Evolutionary conservation across 352 stramenopile species (phyloP).

Genomic region (Phytophthora pluvialis): DNA sequence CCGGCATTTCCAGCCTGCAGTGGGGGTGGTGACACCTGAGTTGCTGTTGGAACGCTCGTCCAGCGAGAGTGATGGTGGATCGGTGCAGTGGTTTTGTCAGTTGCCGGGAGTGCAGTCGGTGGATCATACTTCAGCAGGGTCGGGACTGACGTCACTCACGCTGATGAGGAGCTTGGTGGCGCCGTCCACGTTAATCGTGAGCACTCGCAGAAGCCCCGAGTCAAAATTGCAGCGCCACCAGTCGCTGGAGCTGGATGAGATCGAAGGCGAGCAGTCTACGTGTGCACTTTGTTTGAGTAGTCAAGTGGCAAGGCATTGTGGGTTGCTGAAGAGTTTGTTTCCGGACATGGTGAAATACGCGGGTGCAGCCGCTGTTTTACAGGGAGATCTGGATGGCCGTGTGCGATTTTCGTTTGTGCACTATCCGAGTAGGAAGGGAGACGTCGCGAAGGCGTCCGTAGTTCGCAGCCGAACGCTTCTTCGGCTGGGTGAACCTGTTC

Average conservation of each 20-base stretch:
- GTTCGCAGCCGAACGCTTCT: conserved; percentile 28
- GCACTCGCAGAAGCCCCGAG: neutral
- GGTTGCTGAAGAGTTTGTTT: conserved; percentile 42
- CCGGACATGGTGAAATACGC: conserved; percentile 1
- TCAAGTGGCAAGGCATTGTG: conserved; percentile 8
- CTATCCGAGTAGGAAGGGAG: conserved; percentile 8
- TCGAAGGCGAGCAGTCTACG: conserved; percentile 77
- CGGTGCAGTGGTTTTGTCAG: conserved; percentile 30
- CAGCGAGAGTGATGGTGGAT: neutral
- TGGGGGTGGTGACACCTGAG: conserved; percentile 6
- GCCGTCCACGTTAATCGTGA: conserved; percentile 56
- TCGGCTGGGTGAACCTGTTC: conserved; percentile 38
- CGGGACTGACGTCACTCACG: conserved; percentile 22
- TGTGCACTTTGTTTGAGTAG: conserved; percentile 36
- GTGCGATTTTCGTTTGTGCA: conserved; percentile 47
- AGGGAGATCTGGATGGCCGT: conserved; percentile 63
- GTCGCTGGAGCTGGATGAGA: conserved; percentile 46
- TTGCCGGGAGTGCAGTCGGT: conserved; percentile 53
- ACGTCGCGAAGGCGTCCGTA: conserved; percentile 17
- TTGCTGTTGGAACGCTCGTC: conserved; percentile 27
- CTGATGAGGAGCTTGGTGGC: conserved; percentile 61
- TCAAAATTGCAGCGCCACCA: conserved; percentile 8
- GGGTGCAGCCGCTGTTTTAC: conserved; percentile 44
- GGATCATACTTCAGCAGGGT: conserved; percentile 16
- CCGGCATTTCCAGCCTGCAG: conserved; percentile 3